Base-by-base conservation (phyloP, 441 rosid species). In the Cnidoscolus chayamansa region DNA sequence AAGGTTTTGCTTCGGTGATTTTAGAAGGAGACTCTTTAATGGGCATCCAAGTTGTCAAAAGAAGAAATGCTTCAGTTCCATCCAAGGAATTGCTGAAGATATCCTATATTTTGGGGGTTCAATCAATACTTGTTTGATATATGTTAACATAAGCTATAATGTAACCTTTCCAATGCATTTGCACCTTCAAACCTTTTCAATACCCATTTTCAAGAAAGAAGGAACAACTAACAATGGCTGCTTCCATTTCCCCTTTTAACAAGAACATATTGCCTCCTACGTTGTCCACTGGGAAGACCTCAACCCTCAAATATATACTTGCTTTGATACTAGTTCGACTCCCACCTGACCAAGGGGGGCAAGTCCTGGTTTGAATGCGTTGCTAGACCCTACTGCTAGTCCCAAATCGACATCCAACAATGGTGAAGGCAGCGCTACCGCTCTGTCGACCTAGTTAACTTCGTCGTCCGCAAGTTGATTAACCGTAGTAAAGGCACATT, bases 341-440 rank as follows among this genome's bases (percentile, higher is more conserved):
- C 30, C 54, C 54, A 25, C 1, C 51, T 9, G 55, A 64, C 8
- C 5, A 64, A 11, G 5, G 10, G 68, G 35, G 53, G 68, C 30
- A 64, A 64, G 31, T 45, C 50, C 16, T 64, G 68, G 68, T 4
- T 64, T n/a, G 68, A 53, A 7, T 64, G 68, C 11, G n/a, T 64
- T 1, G n/a, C 15, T 12, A 54, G 68, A 7, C 68, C 68, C 1
- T 64, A 19, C 13, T 64, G 68, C 55, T 64, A 35, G 68, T 64
- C 54, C 7, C 35, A 47, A 47, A 64, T 64, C 12, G 35, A 64
- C 54, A 64, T 64, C 31, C 68, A 64, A 30, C 16, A 64, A 19
- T 64, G 68, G 68, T 64, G 68, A 11, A 30, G 68, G 5, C 30
- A 31, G 10, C 7, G 15, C n/a, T 0, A 40, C 9, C 68, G 54